Base-by-base conservation (phyloP, 2,329 filamentous ascomycete genomes). In the Penicillium capsulatum region DNA sequence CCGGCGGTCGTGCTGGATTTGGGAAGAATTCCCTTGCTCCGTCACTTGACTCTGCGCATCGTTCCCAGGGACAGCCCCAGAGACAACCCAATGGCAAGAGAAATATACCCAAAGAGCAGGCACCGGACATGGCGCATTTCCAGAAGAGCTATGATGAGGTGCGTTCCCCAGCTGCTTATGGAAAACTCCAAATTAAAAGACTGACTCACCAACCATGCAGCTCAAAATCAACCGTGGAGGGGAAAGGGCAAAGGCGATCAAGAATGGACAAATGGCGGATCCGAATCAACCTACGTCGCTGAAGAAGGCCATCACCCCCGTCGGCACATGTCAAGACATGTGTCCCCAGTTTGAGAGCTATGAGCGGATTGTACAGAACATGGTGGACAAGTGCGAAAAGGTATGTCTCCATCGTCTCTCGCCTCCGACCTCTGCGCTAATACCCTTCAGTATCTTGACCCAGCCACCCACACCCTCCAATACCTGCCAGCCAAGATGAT, bases 271-370 rank as follows among this genome's bases (percentile, higher is more conserved):
- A 41, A 74, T 80, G 60, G 71, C 72, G 24, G 75, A 82, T 54
- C 79, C 79, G 4, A 73, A 79, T 42, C 76, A 76, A 52, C 76
- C 76, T n/a, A 77, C 75, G 37, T 71, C 69, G 16, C 65, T 83
- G 42, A 71, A 72, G 19, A 72, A 81, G 45, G 78, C 79, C 17
- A 80, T 83, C 52, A 80, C 76, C 14, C 72, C 76, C 0, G 72
- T 79, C 4, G 80, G 79, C 35, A 77, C 73, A 35, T 83, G 80
- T 59, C 72, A 71, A 27, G 74, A 77, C 48, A 82, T 83, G 78
- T 83, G 80, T 54, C 75, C 80, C 2, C 76, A 81, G 47, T 80
- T 70, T 42, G 80, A 83, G 63, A 65, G 79, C 30, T 73, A 81
- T 30, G 73, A 80, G 49, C 71, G 80, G 27, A 78, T 81, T 34